These are phyloP conservation scores for Fusarium virguliforme DNA, from an alignment of 2,329 filamentous ascomycete species.

Conservation along the genomic window DNA sequence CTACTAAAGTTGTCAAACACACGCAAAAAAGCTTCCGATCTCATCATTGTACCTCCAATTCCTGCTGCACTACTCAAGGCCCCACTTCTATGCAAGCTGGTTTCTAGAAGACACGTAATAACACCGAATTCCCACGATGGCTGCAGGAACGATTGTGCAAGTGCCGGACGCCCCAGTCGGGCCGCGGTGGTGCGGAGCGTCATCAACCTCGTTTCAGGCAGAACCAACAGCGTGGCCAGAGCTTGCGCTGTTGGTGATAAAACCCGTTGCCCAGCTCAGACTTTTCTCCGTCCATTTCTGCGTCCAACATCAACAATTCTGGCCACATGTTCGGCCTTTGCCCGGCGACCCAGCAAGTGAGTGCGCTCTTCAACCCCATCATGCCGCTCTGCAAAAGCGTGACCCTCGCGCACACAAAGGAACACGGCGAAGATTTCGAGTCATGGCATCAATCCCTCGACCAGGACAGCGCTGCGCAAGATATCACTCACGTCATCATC, in stretches of 20 bases:
- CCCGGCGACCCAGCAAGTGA: not conserved
- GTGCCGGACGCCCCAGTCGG: too few species aligned
- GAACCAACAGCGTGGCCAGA: conserved; percentile 4
- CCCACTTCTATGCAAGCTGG: too few species aligned
- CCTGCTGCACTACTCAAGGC: too few species aligned
- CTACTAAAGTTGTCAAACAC: too few species aligned
- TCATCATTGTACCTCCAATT: too few species aligned
- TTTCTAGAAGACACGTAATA: too few species aligned
- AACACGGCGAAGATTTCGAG: not conserved
- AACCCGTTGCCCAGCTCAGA: too few species aligned
- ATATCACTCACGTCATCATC: conserved; percentile 7
- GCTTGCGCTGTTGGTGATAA: not conserved
- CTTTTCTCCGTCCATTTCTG: not conserved
- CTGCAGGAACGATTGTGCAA: too few species aligned
- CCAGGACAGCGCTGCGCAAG: not conserved
- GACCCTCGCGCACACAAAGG: not conserved
- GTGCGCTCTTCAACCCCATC: not conserved
- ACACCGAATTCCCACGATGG: too few species aligned
- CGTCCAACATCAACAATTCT: too few species aligned
- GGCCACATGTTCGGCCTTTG: not conserved
- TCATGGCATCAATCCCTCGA: conserved; percentile 8
- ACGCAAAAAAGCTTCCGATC: too few species aligned
- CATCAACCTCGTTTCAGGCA: not conserved
- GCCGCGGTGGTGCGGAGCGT: too few species aligned
- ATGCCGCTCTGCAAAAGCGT: not conserved